These are phyloP conservation scores for Dacryopinax primogenitus DNA, from an alignment of 768 basidiomycete species.

Conservation along the genomic window DNA sequence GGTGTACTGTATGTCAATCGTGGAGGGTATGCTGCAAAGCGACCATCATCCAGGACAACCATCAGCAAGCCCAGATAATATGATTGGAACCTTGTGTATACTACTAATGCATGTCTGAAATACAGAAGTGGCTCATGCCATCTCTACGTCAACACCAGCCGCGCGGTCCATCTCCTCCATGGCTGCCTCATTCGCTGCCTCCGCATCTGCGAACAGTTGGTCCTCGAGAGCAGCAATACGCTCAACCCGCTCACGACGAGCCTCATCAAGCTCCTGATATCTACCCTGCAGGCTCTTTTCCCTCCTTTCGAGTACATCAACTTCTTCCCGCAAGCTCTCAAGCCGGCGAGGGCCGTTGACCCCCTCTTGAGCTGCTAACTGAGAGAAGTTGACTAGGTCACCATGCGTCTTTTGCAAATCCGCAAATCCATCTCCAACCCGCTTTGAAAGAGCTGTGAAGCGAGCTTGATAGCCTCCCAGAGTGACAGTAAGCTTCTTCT, in stretches of 20 bases:
- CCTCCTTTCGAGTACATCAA: conserved; percentile 59
- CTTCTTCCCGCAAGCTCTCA: conserved; percentile 73
- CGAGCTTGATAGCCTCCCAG: conserved; percentile 88
- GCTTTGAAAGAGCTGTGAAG: conserved; percentile 49
- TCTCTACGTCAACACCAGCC: not conserved
- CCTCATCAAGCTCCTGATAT: conserved; percentile 70
- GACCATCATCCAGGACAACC: too few relatives aligned
- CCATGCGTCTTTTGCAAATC: conserved; percentile 53
- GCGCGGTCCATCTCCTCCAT: not conserved
- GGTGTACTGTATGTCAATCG: too few relatives aligned
- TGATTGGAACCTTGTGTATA: too few relatives aligned
- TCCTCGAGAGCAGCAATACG: conserved; percentile 63
- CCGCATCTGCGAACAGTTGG: conserved; percentile 71
- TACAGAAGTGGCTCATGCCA: not conserved
- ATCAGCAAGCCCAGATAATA: too few relatives aligned
- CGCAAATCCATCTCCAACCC: conserved; percentile 52
- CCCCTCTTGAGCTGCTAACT: conserved; percentile 57
- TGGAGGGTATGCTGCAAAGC: too few relatives aligned
- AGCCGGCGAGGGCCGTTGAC: conserved; percentile 67
- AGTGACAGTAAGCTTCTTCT: conserved; percentile 77
- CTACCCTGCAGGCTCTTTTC: conserved; percentile 67
- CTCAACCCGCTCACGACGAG: conserved; percentile 47
- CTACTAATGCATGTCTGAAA: not conserved
- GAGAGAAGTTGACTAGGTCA: conserved; percentile 68
- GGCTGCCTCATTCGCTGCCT: conserved; percentile 48